A percentile compares a stretch with the other conserved stretches of the same genome.
phyloP scores from a whole-genome alignment of 2,329 filamentous ascomycete genomes.

The Aspergillus melleus region DNA sequence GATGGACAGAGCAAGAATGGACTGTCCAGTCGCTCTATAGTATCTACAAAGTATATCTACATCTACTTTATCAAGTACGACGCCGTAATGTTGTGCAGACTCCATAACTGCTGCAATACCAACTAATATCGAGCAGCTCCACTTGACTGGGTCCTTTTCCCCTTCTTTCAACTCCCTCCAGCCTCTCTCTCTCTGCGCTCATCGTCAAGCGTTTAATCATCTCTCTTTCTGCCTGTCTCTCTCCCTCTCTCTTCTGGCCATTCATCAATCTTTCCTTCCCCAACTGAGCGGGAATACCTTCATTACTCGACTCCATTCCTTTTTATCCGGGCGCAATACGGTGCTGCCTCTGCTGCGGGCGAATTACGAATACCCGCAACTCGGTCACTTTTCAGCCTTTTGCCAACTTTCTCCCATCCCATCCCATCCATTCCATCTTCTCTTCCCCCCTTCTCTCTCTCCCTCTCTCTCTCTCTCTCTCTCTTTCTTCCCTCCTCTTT shows the following conservation, averaged over 20 bases:
- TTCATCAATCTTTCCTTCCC: too few species aligned
- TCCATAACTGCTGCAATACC: too few species aligned
- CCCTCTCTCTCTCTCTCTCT: background rate
- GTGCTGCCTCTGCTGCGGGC: background rate
- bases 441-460: background rate
- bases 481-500: background rate
- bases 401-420: background rate
- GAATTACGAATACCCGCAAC: background rate
- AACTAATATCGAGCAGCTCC: background rate
- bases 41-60: too few species aligned
- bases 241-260: background rate
- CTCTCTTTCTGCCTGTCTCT: conserved; percentile 19
- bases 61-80: too few species aligned
- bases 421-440: background rate
- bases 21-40: too few species aligned
- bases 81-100: too few species aligned
- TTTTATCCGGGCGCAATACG: conserved; percentile 1
- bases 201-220: background rate
- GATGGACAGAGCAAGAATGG: too few species aligned
- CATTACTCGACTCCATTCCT: conserved; percentile 4
- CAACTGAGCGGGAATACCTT: background rate
- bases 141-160: background rate
- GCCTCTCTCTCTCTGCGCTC: background rate
- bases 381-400: background rate
- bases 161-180: background rate